These are phyloP conservation scores for Microdochium bolleyi DNA, from an alignment of 2,329 filamentous ascomycete genomes.

Conservation along the genomic window DNA sequence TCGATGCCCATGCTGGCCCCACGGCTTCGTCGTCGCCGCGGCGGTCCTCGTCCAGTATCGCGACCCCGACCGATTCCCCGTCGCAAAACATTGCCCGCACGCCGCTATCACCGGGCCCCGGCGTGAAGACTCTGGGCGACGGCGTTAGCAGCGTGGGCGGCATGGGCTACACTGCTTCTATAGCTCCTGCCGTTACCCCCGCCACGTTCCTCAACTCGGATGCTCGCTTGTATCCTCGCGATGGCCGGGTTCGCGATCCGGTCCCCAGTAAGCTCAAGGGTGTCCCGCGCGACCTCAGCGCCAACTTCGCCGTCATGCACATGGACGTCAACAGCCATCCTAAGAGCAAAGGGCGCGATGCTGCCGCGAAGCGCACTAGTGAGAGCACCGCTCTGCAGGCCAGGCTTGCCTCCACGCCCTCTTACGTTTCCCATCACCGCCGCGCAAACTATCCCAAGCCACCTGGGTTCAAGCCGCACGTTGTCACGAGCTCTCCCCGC, in stretches of 20 bases:
- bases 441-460: conserved; percentile 25
- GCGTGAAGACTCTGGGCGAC: neutral
- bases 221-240: conserved; percentile 23
- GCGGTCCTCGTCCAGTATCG: neutral
- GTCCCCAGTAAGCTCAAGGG: conserved; percentile 56
- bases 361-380: conserved; percentile 52
- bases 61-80: neutral
- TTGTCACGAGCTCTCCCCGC: conserved; percentile 7
- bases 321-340: conserved; percentile 41
- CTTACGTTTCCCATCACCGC: conserved; percentile 42
- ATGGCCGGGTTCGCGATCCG: conserved; percentile 46
- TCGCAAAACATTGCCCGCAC: neutral
- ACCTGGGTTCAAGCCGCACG: conserved; percentile 17
- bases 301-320: conserved; percentile 57
- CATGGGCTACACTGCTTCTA: neutral
- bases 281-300: conserved; percentile 45
- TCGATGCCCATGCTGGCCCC: neutral
- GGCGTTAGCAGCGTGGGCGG: neutral
- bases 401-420: conserved; percentile 43
- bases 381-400: conserved; percentile 53
- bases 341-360: conserved; percentile 39
- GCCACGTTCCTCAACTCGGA: conserved; percentile 8
- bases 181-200: neutral
- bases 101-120: neutral
- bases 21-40: neutral